Evolutionary conservation across 495 filamentous ascomycete genomes (phyloP).

Genomic region (Trichocladium uniseriatum): DNA sequence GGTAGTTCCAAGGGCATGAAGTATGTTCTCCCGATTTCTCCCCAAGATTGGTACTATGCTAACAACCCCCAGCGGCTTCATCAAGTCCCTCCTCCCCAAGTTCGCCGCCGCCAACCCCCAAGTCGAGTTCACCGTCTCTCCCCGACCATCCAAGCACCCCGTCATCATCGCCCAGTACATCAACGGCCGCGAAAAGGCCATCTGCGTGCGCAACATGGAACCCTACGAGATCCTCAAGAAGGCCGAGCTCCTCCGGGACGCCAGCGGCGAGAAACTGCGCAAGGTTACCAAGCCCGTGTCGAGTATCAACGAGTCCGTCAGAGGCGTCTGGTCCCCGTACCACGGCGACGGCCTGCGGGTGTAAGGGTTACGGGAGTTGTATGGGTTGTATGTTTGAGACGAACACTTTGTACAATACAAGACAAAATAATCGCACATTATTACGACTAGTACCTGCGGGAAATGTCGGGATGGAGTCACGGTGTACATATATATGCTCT

Average conservation of each 20-base stretch:
- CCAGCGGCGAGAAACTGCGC: constrained; percentile 77
- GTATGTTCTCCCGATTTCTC: constrained; percentile 38
- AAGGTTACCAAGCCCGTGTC: constrained; percentile 69
- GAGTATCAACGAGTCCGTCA: constrained; percentile 83
- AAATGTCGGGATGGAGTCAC: not conserved
- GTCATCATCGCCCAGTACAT: constrained; percentile 79
- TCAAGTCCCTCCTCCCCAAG: constrained; percentile 59
- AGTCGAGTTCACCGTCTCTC: constrained; percentile 84
- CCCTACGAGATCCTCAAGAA: constrained; percentile 74
- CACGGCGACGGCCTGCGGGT: constrained; percentile 54
- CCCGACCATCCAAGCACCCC: constrained; percentile 78
- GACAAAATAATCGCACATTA: not conserved
- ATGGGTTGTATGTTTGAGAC: not conserved
- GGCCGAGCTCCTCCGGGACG: constrained; percentile 66
- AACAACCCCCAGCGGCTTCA: constrained; percentile 53
- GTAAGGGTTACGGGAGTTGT: constrained; percentile 16
- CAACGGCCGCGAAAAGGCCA: constrained; percentile 76
- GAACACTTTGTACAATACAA: constrained; percentile 4
- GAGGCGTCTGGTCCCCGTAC: constrained; percentile 91
- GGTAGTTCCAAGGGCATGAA: constrained; percentile 92
- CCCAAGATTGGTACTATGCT: not conserved
- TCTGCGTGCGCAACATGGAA: constrained; percentile 83
- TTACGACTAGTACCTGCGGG: not conserved
- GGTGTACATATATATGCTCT: not conserved
- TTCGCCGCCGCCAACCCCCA: constrained; percentile 79